These are phyloP conservation scores for Parathielavia hyrcaniae DNA, from an alignment of 495 filamentous ascomycete species.

Conservation along the genomic window DNA sequence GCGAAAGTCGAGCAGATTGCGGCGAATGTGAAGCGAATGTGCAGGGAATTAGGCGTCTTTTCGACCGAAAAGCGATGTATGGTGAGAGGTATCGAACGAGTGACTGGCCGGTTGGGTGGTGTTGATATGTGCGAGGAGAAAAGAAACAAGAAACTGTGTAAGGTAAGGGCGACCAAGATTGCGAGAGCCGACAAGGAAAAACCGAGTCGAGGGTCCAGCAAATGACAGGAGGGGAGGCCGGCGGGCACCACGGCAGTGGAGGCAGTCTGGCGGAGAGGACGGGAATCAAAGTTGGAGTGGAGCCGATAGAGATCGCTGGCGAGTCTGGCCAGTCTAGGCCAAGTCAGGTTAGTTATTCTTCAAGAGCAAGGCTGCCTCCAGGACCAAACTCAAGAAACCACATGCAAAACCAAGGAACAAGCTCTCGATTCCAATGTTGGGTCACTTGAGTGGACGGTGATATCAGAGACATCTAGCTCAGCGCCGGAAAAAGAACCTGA, in stretches of 20 bases:
- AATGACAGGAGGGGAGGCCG: constrained; percentile 26
- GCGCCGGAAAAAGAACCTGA: neutral
- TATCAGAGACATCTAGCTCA: constrained; percentile 17
- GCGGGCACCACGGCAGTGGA: constrained; percentile 14
- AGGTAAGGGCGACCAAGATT: constrained; percentile 12
- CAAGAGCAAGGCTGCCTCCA: constrained; percentile 7
- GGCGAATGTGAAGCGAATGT: constrained; percentile 9
- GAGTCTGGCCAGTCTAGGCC: constrained; percentile 6
- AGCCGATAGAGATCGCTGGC: neutral
- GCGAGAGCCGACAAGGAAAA: constrained; percentile 16
- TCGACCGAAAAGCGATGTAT: neutral
- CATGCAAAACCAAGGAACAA: constrained; percentile 18
- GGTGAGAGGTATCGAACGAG: constrained; percentile 10
- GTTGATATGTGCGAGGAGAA: constrained; percentile 11
- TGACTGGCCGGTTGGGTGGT: constrained; percentile 12
- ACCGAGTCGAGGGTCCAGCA: constrained; percentile 15
- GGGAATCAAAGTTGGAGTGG: constrained; percentile 19
- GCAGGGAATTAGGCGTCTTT: constrained; percentile 9
- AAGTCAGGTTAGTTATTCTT: too few species aligned
- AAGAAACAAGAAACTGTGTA: constrained; percentile 2
- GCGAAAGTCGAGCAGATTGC: constrained; percentile 7
- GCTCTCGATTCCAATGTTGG: neutral
- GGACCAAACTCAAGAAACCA: constrained; percentile 2
- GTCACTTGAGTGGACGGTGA: constrained; percentile 8
- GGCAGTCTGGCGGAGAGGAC: neutral